Evolutionary conservation across 2,329 filamentous ascomycete genomes (phyloP), one percentile per base, ranked within the genome.

Genomic region (Exophiala phaeomuriformis): DNA sequence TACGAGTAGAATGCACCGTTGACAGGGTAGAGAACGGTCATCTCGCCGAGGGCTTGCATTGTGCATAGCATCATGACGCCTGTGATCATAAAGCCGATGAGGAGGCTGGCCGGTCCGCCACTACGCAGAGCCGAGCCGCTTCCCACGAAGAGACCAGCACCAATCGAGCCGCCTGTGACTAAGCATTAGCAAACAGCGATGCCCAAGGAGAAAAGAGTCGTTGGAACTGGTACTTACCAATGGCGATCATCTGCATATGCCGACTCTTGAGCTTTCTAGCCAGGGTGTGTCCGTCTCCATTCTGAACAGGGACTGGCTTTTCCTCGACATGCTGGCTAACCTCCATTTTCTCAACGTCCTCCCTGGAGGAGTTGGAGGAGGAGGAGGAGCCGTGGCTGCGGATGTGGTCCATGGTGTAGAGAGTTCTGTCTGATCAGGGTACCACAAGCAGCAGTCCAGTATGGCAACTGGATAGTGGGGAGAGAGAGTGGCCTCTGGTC

Each of bases 11-110:
- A 90, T 41, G 85, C 83, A 86, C 88, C 10, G 85, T 75, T 30
- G 90, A 81, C 52, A 4, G 88, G 88, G 28, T 90, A 82, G 63
- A 83, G 88, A 7, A 86, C 83, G 5, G 86, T 84, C 77, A 91
- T 81, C 69, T 96, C 90, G 59, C 90, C 90, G 19, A 96, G 77
- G 0, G 90, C 89, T 65, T 96, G 90, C 33, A 94, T 86, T 1
- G 89, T 95, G 67, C 86, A 91, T 71, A 89, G 95, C 58, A 96
- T 71, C 89, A 96, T 95, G 64, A 81, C 71, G 45, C 90, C 90
- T 59, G 95, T 84, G 56, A 94, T 79, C 52, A 74, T 70, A 64
- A 89, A 94, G 12, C 85, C 85, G 46, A 94, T 78, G 28, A 94
- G 71, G 27, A 93, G 68, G 0, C 86, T 85, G 0, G 60, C 69